These are phyloP conservation scores for Sarcodon sp. DNA, from an alignment of 768 basidiomycete species.

Conservation along the genomic window DNA sequence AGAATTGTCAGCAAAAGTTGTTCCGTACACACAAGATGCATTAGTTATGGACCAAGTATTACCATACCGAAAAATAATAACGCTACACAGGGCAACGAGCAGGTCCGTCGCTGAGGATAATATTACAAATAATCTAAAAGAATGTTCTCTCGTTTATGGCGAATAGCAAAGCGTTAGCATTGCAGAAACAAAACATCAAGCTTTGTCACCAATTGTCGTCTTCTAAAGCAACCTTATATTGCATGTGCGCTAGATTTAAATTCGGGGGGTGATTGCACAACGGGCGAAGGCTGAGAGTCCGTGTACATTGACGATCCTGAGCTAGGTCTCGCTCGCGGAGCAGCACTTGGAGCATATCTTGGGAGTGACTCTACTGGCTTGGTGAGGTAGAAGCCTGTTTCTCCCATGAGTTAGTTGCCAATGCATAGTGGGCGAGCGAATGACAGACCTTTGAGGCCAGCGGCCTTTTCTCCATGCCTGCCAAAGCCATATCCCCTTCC, in stretches of 20 bases:
- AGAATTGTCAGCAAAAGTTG: too few relatives aligned
- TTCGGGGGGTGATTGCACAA: not conserved
- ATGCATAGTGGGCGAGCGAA: constrained; percentile 6
- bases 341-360: constrained; percentile 25
- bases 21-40: too few relatives aligned
- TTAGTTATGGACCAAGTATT: too few relatives aligned
- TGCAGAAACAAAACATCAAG: too few relatives aligned
- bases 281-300: not conserved
- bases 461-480: constrained; percentile 67
- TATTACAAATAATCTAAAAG: too few relatives aligned
- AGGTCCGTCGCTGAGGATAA: too few relatives aligned
- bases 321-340: not conserved
- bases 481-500: constrained; percentile 57
- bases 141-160: too few relatives aligned
- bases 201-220: too few relatives aligned
- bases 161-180: too few relatives aligned
- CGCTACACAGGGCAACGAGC: too few relatives aligned
- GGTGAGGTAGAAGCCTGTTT: constrained; percentile 40
- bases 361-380: constrained; percentile 47
- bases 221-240: not conserved
- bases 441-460: constrained; percentile 45
- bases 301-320: not conserved
- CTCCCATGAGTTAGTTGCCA: not conserved
- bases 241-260: not conserved
- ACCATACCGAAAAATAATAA: too few relatives aligned